A percentile compares a stretch with the other conserved stretches of the same genome.
Conservation (phyloP, 1,139 yeast genomes). For the Hansenula sp. region DNA sequence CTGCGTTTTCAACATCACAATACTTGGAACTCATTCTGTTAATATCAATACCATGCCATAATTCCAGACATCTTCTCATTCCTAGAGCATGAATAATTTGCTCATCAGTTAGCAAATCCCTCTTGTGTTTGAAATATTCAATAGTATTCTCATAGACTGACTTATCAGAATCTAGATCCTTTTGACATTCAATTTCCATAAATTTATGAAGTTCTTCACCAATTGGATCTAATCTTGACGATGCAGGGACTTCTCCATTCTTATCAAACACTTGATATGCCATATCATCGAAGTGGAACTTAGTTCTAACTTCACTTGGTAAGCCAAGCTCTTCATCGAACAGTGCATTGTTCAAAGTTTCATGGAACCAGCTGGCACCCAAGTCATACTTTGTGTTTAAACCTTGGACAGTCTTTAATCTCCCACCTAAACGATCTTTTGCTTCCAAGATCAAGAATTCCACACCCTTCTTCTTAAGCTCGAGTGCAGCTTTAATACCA, state of each 20-base stretch:
- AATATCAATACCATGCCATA: constrained; percentile 80
- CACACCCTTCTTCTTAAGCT: constrained; percentile 40
- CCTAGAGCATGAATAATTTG: constrained; percentile 52
- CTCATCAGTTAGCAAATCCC: constrained; percentile 42
- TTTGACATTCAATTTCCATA: constrained; percentile 51
- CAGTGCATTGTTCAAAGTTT: constrained; percentile 61
- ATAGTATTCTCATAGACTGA: constrained; percentile 43
- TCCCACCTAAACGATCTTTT: constrained; percentile 55
- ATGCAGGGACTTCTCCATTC: constrained; percentile 28
- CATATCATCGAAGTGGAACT: constrained; percentile 42
- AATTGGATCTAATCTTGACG: constrained; percentile 39
- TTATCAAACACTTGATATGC: constrained; percentile 29
- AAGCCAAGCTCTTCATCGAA: constrained; percentile 47
- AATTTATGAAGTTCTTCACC: constrained; percentile 57
- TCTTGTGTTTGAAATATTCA: constrained; percentile 43
- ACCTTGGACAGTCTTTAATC: constrained; percentile 40
- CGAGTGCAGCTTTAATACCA: constrained; percentile 75
- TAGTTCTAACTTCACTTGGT: constrained; percentile 9
- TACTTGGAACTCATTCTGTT: constrained; percentile 63
- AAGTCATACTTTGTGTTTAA: constrained; percentile 49
- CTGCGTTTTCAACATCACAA: constrained; percentile 63
- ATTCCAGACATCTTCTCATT: constrained; percentile 53
- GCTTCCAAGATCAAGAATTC: constrained; percentile 54
- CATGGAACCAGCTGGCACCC: constrained; percentile 93
- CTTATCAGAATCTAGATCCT: constrained; percentile 45